Evolutionary conservation across 345 rosid genomes (phyloP).

Genomic region (Murraya koenigii): DNA sequence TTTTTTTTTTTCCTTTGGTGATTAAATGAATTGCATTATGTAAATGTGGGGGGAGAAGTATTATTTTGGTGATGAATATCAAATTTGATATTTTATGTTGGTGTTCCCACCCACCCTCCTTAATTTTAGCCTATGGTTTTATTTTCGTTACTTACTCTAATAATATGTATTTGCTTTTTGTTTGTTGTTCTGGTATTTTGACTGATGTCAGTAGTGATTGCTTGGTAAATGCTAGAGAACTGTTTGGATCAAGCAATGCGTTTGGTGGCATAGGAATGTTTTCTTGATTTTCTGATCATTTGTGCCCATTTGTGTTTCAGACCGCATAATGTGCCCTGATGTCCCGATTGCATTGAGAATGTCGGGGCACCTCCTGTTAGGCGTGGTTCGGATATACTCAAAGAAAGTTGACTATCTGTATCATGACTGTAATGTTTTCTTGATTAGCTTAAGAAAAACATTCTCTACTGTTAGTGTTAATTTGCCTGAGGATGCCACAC

Average conservation of each 20-base stretch:
- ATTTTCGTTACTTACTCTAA: not conserved
- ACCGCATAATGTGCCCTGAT: constrained; percentile 63
- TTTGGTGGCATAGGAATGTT: not conserved
- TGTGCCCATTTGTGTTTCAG: constrained; percentile 26
- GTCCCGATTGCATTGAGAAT: constrained; percentile 81
- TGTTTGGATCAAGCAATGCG: not conserved
- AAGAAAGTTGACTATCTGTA: constrained; percentile 84
- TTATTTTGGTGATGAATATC: not conserved
- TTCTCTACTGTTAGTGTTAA: constrained; percentile 47
- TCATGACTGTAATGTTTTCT: constrained; percentile 54
- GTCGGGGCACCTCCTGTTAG: constrained; percentile 84
- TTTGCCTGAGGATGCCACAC: constrained; percentile 67
- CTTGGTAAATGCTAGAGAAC: not conserved
- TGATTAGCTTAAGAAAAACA: constrained; percentile 55
- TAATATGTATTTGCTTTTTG: not conserved
- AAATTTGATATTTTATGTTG: not conserved
- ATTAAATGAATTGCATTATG: not conserved
- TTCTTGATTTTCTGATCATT: not conserved
- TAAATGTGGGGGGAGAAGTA: not conserved
- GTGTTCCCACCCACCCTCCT: not conserved
- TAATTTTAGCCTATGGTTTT: not conserved
- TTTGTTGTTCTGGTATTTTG: no score
- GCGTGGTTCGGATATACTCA: constrained; percentile 83
- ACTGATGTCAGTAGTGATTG: not conserved
- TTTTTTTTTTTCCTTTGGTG: not conserved